Evolutionary conservation across 2,329 filamentous ascomycete species (phyloP).

Genomic region (Fusarium sp.): DNA sequence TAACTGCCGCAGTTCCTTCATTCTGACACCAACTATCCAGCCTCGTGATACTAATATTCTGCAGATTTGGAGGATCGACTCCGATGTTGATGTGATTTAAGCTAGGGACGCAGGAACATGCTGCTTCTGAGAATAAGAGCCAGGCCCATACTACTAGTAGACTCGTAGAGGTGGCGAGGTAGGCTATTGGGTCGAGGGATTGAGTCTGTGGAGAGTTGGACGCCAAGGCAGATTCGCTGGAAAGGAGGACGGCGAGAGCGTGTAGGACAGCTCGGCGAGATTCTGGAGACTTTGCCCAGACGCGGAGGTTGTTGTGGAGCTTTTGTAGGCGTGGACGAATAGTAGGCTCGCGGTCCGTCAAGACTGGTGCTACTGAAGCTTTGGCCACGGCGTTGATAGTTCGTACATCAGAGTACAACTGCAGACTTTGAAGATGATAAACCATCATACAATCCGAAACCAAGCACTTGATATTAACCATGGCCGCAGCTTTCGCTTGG

Average conservation of each 20-base stretch:
- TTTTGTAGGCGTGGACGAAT: slow-evolving; percentile 35
- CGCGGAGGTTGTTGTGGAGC: slow-evolving; percentile 34
- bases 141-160: slow-evolving; percentile 53
- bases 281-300: slow-evolving; percentile 48
- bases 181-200: slow-evolving; percentile 49
- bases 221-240: slow-evolving; percentile 40
- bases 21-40: slow-evolving; percentile 47
- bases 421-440: slow-evolving; percentile 52
- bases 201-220: slow-evolving; percentile 26
- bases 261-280: slow-evolving; percentile 50
- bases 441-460: slow-evolving; percentile 51
- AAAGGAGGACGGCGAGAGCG: slow-evolving; percentile 48
- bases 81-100: slow-evolving; percentile 43
- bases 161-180: slow-evolving; percentile 48
- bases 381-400: slow-evolving; percentile 45
- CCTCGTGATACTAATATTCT: slow-evolving; percentile 31
- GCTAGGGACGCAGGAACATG: slow-evolving; percentile 45
- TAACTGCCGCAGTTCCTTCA: slow-evolving; percentile 41
- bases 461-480: slow-evolving; percentile 46
- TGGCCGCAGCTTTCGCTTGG: slow-evolving; percentile 40
- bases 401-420: slow-evolving; percentile 51
- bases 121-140: slow-evolving; percentile 44
- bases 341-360: slow-evolving; percentile 23
- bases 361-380: slow-evolving; percentile 13
- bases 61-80: slow-evolving; percentile 35